Conservation (phyloP, 495 filamentous ascomycete species). For the Pseudotulostoma volvatum region DNA sequence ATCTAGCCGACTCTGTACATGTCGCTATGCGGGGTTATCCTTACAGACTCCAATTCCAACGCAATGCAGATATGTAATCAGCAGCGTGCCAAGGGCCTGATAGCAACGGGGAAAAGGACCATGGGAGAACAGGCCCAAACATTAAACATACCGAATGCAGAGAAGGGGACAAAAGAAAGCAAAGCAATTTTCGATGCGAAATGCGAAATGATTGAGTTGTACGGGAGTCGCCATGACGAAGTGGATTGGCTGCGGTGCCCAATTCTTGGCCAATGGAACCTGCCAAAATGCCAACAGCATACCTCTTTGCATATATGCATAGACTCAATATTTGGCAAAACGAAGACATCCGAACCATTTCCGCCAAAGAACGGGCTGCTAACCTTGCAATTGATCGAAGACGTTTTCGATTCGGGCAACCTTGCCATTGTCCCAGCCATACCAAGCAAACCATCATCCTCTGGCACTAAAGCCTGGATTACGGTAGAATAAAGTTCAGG, state of each 20-base stretch:
- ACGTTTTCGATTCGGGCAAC: slow-evolving; percentile 6
- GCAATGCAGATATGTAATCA: neutral
- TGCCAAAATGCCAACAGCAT: neutral
- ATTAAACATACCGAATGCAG: neutral
- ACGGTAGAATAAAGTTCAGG: slow-evolving; percentile 6
- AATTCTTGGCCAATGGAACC: neutral
- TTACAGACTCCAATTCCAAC: too few relatives aligned
- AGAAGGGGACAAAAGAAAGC: neutral
- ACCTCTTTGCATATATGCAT: slow-evolving; percentile 10
- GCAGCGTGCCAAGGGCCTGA: neutral
- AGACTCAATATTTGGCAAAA: slow-evolving; percentile 8
- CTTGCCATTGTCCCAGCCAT: slow-evolving; percentile 10
- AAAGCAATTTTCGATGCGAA: neutral
- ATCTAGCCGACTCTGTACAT: too few relatives aligned
- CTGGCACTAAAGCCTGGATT: slow-evolving; percentile 6
- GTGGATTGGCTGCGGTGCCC: neutral
- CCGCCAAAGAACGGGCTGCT: slow-evolving; percentile 8
- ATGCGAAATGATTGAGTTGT: neutral
- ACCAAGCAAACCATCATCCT: slow-evolving; percentile 3
- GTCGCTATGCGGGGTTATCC: too few relatives aligned
- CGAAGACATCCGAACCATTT: slow-evolving; percentile 6
- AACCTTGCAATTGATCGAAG: slow-evolving; percentile 1
- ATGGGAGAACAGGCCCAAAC: neutral
- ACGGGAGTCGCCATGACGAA: neutral
- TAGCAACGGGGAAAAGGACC: neutral